These are phyloP conservation scores for Fusarium coicis DNA, from an alignment of 2,329 filamentous ascomycete species.

Conservation along the genomic window DNA sequence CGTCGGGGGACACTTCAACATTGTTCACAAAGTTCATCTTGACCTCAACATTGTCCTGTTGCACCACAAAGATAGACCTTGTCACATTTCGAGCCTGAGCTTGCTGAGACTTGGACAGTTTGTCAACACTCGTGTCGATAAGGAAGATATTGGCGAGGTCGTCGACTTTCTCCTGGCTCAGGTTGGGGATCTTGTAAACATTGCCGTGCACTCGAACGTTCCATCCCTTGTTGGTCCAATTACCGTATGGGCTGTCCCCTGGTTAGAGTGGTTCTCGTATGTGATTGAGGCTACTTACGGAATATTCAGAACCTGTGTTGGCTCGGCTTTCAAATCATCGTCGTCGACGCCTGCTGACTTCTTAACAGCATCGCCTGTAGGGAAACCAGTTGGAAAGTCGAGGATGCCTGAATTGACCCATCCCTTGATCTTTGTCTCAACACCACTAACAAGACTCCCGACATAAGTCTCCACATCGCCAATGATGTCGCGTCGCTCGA, in stretches of 20 bases:
- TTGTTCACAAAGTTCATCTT: constrained; percentile 66
- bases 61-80: constrained; percentile 77
- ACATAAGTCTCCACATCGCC: constrained; percentile 62
- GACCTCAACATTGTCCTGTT: constrained; percentile 73
- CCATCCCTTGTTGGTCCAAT: constrained; percentile 83
- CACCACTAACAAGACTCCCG: constrained; percentile 58
- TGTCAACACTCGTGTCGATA: constrained; percentile 69
- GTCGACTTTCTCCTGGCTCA: constrained; percentile 71
- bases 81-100: constrained; percentile 79
- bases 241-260: constrained; percentile 68
- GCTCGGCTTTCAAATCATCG: constrained; percentile 67
- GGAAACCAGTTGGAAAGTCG: constrained; percentile 74
- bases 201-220: constrained; percentile 81
- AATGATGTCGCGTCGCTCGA: constrained; percentile 49
- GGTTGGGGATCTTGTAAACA: constrained; percentile 82
- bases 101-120: constrained; percentile 68
- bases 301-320: constrained; percentile 77
- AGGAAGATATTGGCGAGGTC: constrained; percentile 77
- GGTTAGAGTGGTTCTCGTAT: background rate
- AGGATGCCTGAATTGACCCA: constrained; percentile 73
- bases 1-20: constrained; percentile 60
- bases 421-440: constrained; percentile 67
- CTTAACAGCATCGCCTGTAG: constrained; percentile 69
- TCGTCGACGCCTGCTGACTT: constrained; percentile 69
- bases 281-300: constrained; percentile 53